A percentile compares a stretch with the other conserved stretches of the same genome.
Conservation (phyloP, 2,329 filamentous ascomycete species). For the Trichoderma pleuroti region DNA sequence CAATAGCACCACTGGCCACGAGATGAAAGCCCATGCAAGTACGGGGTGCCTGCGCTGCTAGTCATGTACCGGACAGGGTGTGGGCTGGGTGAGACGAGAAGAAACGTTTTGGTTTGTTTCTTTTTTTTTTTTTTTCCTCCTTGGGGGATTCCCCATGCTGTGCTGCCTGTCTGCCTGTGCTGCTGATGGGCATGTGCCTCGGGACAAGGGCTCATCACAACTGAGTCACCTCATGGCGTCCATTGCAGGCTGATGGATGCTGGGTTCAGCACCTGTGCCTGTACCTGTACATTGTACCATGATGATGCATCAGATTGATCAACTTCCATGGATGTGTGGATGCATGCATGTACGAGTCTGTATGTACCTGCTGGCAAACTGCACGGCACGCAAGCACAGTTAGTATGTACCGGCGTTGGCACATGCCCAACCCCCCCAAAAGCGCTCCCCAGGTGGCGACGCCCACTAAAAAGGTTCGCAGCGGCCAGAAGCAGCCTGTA, state of each 20-base stretch:
- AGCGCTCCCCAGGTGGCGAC: neutral
- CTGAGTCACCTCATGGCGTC: neutral
- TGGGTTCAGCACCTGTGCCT: neutral
- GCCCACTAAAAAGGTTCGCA: neutral
- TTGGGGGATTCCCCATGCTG: neutral
- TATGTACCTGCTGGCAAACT: neutral
- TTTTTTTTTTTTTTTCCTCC: neutral
- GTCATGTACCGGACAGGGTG: constrained; percentile 8
- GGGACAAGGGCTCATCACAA: neutral
- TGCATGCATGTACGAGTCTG: neutral
- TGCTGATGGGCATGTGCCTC: neutral
- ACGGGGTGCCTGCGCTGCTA: constrained; percentile 6
- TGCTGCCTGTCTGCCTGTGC: neutral
- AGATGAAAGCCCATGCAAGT: constrained; percentile 18
- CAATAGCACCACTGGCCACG: constrained; percentile 16
- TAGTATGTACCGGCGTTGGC: neutral
- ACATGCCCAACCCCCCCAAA: neutral
- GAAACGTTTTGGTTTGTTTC: neutral
- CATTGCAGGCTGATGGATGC: neutral
- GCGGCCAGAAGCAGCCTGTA: neutral
- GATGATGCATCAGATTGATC: neutral
- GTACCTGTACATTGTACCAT: no score
- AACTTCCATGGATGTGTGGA: neutral
- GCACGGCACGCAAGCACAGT: neutral
- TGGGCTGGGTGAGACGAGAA: neutral